These are phyloP conservation scores for Backusella parvicylindrica DNA, from an alignment of 192 early-diverging fungal species.

Conservation along the genomic window DNA sequence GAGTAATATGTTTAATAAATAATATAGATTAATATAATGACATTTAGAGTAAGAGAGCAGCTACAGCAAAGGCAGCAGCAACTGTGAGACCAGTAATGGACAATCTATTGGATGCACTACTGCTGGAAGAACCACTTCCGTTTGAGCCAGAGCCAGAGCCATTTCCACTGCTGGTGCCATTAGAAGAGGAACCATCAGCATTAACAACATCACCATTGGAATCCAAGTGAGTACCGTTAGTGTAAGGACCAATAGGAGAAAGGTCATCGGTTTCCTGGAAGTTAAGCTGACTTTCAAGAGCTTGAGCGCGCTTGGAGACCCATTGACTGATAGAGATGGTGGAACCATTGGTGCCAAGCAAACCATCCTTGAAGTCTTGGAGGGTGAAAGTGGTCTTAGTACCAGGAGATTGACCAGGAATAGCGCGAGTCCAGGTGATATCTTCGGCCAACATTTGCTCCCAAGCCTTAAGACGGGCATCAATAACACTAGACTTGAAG, in stretches of 20 bases:
- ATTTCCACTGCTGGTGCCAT: background rate
- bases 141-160: background rate
- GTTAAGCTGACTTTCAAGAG: conserved; percentile 18
- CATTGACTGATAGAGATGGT: conserved; percentile 15
- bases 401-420: conserved; percentile 24
- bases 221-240: conserved; percentile 8
- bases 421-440: conserved; percentile 36
- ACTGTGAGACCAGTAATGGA: background rate
- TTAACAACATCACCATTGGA: conserved; percentile 16
- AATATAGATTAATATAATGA: background rate
- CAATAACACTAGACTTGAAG: conserved; percentile 38
- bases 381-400: conserved; percentile 20
- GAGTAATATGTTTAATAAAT: background rate
- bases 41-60: background rate
- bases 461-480: conserved; percentile 33
- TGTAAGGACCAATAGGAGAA: conserved; percentile 23
- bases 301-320: conserved; percentile 17
- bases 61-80: background rate
- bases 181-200: background rate
- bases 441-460: conserved; percentile 40
- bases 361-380: conserved; percentile 13
- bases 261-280: conserved; percentile 31
- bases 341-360: conserved; percentile 4
- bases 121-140: background rate
- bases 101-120: background rate